Evolutionary conservation across 257 asterid species (phyloP), one percentile per base, ranked within the genome.

Genomic region (Scutellaria galericulata): DNA sequence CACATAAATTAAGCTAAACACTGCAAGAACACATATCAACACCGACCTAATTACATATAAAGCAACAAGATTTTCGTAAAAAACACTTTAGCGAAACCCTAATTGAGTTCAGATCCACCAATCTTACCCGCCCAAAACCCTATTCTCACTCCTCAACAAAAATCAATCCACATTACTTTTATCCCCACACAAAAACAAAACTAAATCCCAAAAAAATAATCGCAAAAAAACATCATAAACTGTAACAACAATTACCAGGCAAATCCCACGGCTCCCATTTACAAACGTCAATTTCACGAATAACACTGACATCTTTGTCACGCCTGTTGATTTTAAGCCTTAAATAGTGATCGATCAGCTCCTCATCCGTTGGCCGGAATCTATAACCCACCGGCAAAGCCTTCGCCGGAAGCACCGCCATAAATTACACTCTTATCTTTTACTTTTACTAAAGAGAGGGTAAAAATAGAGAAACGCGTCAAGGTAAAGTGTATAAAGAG

Each of bases 321-420:
- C 61, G 83, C 48, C 91, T 75, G 64, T 85, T 89, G 79, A 91
- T 93, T 64, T 93, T 93, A 18, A 81, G 86, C 81, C 86, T 72
- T 70, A 93, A 27, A 67, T 90, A 93, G 79, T 93, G 97, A 79
- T 83, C 86, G 45, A 93, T 81, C 11, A 93, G 89, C 83, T 93
- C 98, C 83, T 84, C 96, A 51, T 93, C 98, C 9, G 98, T 93
- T 15, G 97, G 98, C 8, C 97, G 85, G 78, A 93, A 93, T 53
- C 98, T 72, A 70, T 90, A 93, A 2, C 98, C 97, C 66, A 93
- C 97, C 71, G 98, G 98, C 53, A 93, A 80, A 15, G 88, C 72
- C 40, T 79, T 79, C 50, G 40, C 71, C 68, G 91, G 84, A 41
- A 84, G 79, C 68, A 89, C 94, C 71, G 84, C 81, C 97, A 90